Evolutionary conservation across 2,329 filamentous ascomycete genomes (phyloP), one percentile per base, ranked within the genome.

Genomic region (Camillea tinctor): DNA sequence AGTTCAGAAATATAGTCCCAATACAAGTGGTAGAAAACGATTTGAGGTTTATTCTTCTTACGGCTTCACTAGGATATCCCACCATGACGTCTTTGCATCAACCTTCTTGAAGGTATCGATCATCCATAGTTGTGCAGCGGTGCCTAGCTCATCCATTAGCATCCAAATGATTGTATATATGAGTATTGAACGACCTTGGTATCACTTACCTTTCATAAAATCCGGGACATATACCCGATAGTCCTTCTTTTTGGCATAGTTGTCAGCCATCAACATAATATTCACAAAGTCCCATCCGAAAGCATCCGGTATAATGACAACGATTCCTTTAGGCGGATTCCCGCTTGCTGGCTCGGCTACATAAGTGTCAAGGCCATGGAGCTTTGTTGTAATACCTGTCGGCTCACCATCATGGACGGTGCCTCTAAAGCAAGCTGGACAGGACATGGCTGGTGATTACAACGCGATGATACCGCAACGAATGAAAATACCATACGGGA

Each of bases 251-350:
- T 76, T 74, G n/a, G 83, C 82, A 64, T 84, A 84, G 50, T 72
- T 71, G 65, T 87, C 84, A 4, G 82, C 82, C 36, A 86, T 69
- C 5, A 85, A 70, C 44, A 80, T 76, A 55, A 77, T 79, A 70
- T 86, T 86, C 21, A 78, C 71, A 62, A 86, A 80, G 2, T 77
- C 74, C 78, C 82, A 83, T 17, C 84, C 84, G 64, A 86, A 85
- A 0, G 79, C 79, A 66, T 86, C 84, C 0, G 83, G 77, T 30
- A 87, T 75, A 54, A 85, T 75, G 50, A 86, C 79, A 9, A 86
- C 71, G 60, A 84, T 78, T 11, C 76, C 83, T 44, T 78, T 79
- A n/a, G 74, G 63, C 49, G 73, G 68, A 13, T 66, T 66, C 36
- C 75, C 72, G n/a, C 63, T 67, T 11, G 69, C 63, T 0, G 75